Evolutionary conservation across 306 rosid genomes (phyloP), one percentile per base, ranked within the genome.

Genomic region (Quercus alba): DNA sequence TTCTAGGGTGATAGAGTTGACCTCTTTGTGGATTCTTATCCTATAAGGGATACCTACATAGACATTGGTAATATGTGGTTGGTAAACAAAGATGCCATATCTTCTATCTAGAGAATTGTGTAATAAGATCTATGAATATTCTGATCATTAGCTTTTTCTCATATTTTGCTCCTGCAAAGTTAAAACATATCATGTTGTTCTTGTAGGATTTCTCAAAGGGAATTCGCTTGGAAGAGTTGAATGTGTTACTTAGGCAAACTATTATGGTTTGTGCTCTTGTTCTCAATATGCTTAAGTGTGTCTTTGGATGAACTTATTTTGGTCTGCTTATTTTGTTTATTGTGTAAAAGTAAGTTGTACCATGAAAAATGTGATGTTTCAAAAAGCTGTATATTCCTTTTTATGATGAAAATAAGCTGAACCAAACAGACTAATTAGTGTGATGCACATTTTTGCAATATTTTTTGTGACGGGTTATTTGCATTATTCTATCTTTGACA

Each of bases 121-220:
- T 63, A 21, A 66, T 18, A 4, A 31, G 71, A 66, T 66, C 46
- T 30, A 30, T 19, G 13, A 55, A 78, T 76, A 26, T 62, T 66
- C 41, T 17, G 18, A 20, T n/a, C 67, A 72, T 14, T 26, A 52
- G 49, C 31, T 51, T 78, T 80, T 71, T 56, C 23, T 35, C 26
- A 58, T 75, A 30, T 69, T 69, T 84, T 78, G 51, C 56, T 64
- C 63, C 75, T 63, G 21, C 19, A 18, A 31, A 74, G 20, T 70
- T 74, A 25, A 62, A 59, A 77, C 44, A 77, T 46, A 19, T 51
- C 56, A 72, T 83, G 68, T 69, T 85, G 82, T 51, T 87, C 78
- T 70, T 87, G 91, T 92, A 94, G 98, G 97, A 94, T 85, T 92
- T 87, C 81, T 90, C 99, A 19, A 92, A 84, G 87, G 99, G 99